Evolutionary conservation across 345 rosid genomes (phyloP).

Genomic region (Erysimum cheiranthoides): DNA sequence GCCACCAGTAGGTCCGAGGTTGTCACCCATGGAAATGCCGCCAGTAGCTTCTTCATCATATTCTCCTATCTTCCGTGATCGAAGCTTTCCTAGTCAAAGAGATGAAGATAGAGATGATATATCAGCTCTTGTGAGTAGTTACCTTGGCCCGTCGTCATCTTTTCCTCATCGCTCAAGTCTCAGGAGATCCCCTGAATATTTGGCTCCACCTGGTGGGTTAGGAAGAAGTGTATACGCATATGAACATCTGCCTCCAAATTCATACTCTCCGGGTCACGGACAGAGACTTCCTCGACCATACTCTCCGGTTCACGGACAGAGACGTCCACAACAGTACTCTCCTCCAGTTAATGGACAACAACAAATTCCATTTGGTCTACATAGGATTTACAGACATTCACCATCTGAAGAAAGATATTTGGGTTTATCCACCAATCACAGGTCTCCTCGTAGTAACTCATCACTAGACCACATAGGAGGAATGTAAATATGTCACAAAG

Average conservation of each 20-base stretch:
- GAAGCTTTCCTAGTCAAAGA: slow-evolving; percentile 44
- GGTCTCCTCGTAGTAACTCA: slow-evolving; percentile 22
- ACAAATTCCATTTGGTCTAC: slow-evolving; percentile 43
- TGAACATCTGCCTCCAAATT: slow-evolving; percentile 40
- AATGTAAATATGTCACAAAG: slow-evolving; percentile 25
- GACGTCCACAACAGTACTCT: slow-evolving; percentile 32
- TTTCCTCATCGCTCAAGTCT: slow-evolving; percentile 47
- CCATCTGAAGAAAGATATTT: slow-evolving; percentile 54
- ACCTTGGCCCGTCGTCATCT: slow-evolving; percentile 51
- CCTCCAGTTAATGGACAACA: slow-evolving; percentile 38
- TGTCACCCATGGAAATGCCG: slow-evolving; percentile 49
- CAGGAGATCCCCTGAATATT: slow-evolving; percentile 51
- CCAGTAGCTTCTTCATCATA: slow-evolving; percentile 43
- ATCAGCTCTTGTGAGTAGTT: slow-evolving; percentile 52
- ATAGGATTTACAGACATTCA: slow-evolving; percentile 45
- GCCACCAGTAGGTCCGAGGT: slow-evolving; percentile 39
- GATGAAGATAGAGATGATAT: slow-evolving; percentile 47
- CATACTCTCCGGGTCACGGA: slow-evolving; percentile 39
- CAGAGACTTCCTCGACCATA: slow-evolving; percentile 6
- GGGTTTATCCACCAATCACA: slow-evolving; percentile 47
- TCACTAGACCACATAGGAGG: slow-evolving; percentile 30
- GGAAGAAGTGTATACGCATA: slow-evolving; percentile 32
- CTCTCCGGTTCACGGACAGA: slow-evolving; percentile 32
- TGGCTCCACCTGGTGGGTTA: slow-evolving; percentile 30
- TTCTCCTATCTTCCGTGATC: slow-evolving; percentile 49